Conservation (phyloP, 306 rosid genomes). For the Mimosa pudica region DNA sequence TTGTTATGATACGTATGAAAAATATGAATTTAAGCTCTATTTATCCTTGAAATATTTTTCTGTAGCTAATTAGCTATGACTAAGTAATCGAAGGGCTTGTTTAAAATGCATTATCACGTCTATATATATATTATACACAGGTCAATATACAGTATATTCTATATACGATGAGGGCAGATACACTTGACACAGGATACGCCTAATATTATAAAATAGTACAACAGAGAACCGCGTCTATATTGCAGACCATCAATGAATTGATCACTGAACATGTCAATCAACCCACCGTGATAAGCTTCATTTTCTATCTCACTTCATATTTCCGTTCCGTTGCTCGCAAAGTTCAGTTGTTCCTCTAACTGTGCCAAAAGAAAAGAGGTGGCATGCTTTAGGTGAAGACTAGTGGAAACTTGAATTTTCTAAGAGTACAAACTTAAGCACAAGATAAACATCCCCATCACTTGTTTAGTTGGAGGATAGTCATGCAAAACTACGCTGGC, state of each 20-base stretch:
- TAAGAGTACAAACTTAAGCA: constrained; percentile 2
- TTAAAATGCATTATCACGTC: constrained; percentile 31
- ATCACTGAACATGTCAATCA: constrained; percentile 18
- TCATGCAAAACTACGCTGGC: neutral
- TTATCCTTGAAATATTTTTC: neutral
- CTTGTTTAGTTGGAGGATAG: neutral
- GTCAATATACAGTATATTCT: constrained; percentile 37
- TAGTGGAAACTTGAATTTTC: neutral
- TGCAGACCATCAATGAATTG: constrained; percentile 26
- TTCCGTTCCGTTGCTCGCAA: constrained; percentile 35
- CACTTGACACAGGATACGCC: constrained; percentile 34
- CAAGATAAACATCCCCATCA: neutral
- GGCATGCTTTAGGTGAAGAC: constrained; percentile 16
- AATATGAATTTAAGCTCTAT: neutral
- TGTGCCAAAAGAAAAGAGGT: constrained; percentile 20
- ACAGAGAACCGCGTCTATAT: neutral
- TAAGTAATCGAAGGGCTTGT: neutral
- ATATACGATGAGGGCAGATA: constrained; percentile 26
- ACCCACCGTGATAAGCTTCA: constrained; percentile 18
- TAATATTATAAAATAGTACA: neutral
- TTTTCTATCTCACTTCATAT: constrained; percentile 33
- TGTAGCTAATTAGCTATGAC: neutral
- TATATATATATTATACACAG: constrained; percentile 34
- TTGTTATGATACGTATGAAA: neutral
- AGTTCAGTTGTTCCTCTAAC: constrained; percentile 50